Conservation (phyloP, 2,329 filamentous ascomycete species). For the Lecanicillium sp. region DNA sequence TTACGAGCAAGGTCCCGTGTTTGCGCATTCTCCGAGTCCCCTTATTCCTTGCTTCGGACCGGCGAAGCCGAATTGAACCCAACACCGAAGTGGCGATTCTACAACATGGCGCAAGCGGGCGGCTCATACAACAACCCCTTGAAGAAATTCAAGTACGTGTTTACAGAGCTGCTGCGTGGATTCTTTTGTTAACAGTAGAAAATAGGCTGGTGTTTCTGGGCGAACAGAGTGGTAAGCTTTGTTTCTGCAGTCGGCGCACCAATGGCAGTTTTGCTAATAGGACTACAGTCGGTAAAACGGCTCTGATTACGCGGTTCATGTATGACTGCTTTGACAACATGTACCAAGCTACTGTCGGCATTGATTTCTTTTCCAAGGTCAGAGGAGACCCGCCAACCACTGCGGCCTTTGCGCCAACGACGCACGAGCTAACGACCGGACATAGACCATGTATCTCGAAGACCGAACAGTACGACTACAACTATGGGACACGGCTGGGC, state of each 20-base stretch:
- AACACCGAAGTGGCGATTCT: constrained; percentile 11
- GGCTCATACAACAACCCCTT: constrained; percentile 96
- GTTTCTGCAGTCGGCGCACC: constrained; percentile 9
- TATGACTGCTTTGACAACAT: constrained; percentile 99
- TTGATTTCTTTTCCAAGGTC: constrained; percentile 98
- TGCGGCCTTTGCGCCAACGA: background rate
- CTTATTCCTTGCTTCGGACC: background rate
- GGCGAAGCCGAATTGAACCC: constrained; percentile 11
- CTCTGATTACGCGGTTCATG: constrained; percentile 98
- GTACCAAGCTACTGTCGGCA: constrained; percentile 98
- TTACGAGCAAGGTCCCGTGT: too few species aligned
- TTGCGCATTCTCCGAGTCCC: background rate
- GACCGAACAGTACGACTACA: constrained; percentile 95
- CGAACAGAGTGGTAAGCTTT: constrained; percentile 85
- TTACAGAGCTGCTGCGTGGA: background rate
- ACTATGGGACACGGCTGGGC: constrained; percentile 96
- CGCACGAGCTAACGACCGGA: background rate
- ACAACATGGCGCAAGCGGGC: constrained; percentile 69
- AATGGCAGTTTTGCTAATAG: constrained; percentile 18
- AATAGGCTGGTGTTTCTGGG: constrained; percentile 88
- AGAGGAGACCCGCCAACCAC: constrained; percentile 9
- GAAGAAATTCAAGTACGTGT: constrained; percentile 95
- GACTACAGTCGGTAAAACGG: constrained; percentile 85
- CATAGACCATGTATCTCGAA: constrained; percentile 96
- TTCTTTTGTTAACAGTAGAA: constrained; percentile 15